These are phyloP conservation scores for Lotmaria passim DNA, from an alignment of 208 protist species.

Conservation along the genomic window DNA sequence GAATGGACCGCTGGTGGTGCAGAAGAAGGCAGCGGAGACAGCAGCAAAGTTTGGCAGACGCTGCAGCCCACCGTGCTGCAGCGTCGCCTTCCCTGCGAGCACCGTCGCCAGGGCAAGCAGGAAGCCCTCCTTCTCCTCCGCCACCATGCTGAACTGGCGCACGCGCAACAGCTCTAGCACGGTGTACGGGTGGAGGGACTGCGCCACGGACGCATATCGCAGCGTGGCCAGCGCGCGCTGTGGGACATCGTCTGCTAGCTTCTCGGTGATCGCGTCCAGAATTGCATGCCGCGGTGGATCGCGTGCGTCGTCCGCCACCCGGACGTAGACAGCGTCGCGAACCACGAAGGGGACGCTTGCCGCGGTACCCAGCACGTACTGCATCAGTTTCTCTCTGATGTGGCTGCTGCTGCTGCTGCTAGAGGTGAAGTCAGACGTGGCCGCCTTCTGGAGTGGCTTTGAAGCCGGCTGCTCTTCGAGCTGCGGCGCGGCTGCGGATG, in stretches of 20 bases:
- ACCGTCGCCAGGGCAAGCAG: conserved; percentile 43
- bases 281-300: conserved; percentile 18
- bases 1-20: neutral
- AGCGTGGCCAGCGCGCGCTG: conserved; percentile 35
- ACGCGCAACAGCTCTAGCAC: conserved; percentile 42
- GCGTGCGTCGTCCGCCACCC: neutral
- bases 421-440: neutral
- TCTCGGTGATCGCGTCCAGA: conserved; percentile 18
- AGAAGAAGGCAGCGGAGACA: conserved; percentile 33
- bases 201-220: conserved; percentile 61
- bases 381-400: conserved; percentile 22
- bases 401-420: neutral
- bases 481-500: too few relatives aligned
- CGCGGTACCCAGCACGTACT: conserved; percentile 9
- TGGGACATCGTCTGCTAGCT: conserved; percentile 7
- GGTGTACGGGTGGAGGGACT: conserved; percentile 74
- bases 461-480: conserved; percentile 1
- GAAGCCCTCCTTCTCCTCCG: conserved; percentile 22
- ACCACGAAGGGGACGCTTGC: conserved; percentile 10
- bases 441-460: neutral
- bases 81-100: conserved; percentile 48
- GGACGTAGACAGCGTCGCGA: conserved; percentile 39
- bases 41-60: conserved; percentile 32
- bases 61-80: conserved; percentile 50
- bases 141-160: neutral